These are phyloP conservation scores for Persicaria tinctoria DNA, from an alignment of 148 eudicot genomes.

Conservation along the genomic window DNA sequence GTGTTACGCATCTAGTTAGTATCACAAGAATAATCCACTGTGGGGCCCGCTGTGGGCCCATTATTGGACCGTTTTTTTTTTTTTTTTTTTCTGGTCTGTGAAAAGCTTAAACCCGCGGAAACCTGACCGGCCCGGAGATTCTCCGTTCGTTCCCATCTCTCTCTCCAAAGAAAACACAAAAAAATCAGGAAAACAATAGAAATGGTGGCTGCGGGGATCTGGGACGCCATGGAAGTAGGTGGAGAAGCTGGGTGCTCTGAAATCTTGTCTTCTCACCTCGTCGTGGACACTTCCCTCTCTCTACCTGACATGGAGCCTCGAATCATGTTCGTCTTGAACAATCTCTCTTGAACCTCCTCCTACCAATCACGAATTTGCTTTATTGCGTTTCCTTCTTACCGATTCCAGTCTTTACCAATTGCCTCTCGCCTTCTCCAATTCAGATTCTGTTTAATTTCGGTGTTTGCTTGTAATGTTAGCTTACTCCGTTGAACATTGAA, in stretches of 20 bases:
- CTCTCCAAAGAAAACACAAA: background rate
- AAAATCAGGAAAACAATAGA: background rate
- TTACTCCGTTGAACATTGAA: background rate
- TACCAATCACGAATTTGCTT: background rate
- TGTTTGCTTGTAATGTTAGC: background rate
- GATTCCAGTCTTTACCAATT: background rate
- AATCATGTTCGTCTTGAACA: constrained; percentile 40
- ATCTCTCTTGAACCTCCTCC: background rate
- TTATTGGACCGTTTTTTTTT: too few species aligned
- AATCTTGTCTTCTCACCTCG: constrained; percentile 47
- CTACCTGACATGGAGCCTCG: constrained; percentile 60
- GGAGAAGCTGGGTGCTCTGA: constrained; percentile 26
- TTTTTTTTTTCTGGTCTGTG: too few species aligned
- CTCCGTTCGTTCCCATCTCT: background rate
- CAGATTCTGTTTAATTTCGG: background rate
- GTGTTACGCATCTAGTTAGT: too few species aligned
- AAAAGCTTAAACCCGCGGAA: too few species aligned
- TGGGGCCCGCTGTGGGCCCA: too few species aligned
- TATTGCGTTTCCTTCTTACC: background rate
- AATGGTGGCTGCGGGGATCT: constrained; percentile 46
- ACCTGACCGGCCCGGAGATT: too few species aligned
- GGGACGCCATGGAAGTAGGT: constrained; percentile 53
- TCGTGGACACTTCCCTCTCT: constrained; percentile 74
- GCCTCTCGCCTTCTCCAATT: background rate
- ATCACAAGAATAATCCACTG: too few species aligned